phyloP scores from a whole-genome alignment of 257 asterid species.

The Cruciata laevipes region DNA sequence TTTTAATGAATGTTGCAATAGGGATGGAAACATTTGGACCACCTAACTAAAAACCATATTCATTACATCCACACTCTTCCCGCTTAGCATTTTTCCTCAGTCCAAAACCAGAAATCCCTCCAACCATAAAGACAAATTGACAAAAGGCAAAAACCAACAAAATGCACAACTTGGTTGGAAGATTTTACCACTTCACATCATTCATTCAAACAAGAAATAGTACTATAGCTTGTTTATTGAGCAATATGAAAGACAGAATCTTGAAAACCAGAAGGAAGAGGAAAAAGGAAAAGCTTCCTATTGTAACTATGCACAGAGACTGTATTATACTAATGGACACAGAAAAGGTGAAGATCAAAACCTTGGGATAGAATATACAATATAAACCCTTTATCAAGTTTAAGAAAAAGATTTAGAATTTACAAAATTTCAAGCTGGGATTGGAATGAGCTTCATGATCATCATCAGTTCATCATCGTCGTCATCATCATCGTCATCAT shows the following conservation, averaged over 20 bases:
- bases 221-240: constrained; percentile 34
- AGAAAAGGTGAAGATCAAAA: constrained; percentile 28
- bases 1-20: not conserved
- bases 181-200: not conserved
- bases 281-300: constrained; percentile 22
- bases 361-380: constrained; percentile 45
- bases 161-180: not conserved
- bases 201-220: constrained; percentile 12
- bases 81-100: constrained; percentile 6
- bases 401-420: constrained; percentile 41
- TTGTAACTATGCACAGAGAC: constrained; percentile 41
- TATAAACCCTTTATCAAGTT: constrained; percentile 20
- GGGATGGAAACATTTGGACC: not conserved
- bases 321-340: constrained; percentile 17
- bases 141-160: constrained; percentile 1
- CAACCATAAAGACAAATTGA: not conserved
- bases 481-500: constrained; percentile 66
- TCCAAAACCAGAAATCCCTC: constrained; percentile 7
- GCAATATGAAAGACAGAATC: constrained; percentile 12
- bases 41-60: constrained; percentile 6
- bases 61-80: constrained; percentile 26
- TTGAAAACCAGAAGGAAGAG: not conserved
- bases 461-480: constrained; percentile 69
- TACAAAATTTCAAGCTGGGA: constrained; percentile 40
- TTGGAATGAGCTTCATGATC: constrained; percentile 27